Evolutionary conservation across 139 green algal genomes (phyloP), one percentile per base, ranked within the genome.

Genomic region (Asterochloris erici): DNA sequence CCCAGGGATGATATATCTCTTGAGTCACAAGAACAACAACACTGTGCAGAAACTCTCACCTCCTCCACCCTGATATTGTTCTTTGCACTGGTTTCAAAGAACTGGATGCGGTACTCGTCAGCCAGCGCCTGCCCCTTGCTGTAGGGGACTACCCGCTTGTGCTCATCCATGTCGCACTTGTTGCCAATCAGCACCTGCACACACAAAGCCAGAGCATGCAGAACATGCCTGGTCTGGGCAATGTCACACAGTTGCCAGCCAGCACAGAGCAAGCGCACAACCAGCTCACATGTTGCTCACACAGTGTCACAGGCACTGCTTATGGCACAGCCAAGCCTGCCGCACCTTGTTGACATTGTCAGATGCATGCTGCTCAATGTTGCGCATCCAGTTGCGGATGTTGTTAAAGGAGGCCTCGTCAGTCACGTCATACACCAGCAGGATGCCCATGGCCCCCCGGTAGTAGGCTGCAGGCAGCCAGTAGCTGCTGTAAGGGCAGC

Each of bases 331-430:
- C 24, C 12, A 21, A 73, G 68, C 68, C 26, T 19, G 27, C 16
- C 82, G 62, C 63, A 96, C 93, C 91, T 98, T 98, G 87, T 98
- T 97, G n/a, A 99, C 96, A 63, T 90, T 94, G 76, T 98, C 94
- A 19, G 89, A 94, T 19, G 96, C 96, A 86, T 99, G 95, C 89
- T 97, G 90, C 85, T 99, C 92, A 83, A 99, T 98, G 87, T 99
- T 98, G n/a, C 91, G 87, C 93, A 99, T 98, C 96, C 96, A 99
- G 84, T 97, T 98, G 23, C 95, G 89, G 63, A 99, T 94, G 88
- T 99, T 99, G 88, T 95, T 96, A 89, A 99, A 99, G 26, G 91
- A 97, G 24, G 89, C 85, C 84, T 97, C 95, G 81, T 99, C 96
- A 0, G 95, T 97, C 61, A 99, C 94, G 83, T 99, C 96, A 84